phyloP scores from a whole-genome alignment of 2,329 filamentous ascomycete species.

The Microascus cirrosus region DNA sequence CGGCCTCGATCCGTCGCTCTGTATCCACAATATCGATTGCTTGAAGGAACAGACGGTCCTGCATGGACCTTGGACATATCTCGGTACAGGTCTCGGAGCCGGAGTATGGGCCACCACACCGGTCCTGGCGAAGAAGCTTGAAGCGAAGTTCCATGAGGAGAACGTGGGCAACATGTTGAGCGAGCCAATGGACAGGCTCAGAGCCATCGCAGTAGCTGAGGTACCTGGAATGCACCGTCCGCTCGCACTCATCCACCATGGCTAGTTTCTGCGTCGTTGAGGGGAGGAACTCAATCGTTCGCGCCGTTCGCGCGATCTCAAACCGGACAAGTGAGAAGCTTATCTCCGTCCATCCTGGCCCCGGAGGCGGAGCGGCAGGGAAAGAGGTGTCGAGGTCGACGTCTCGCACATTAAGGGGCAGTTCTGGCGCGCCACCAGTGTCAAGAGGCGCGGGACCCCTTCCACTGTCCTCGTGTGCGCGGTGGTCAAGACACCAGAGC shows the following conservation, averaged over 20 bases:
- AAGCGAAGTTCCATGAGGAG: conserved; percentile 1
- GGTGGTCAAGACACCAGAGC: conserved; percentile 1
- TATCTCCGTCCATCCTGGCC: background rate
- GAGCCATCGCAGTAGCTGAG: background rate
- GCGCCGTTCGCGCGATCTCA: background rate
- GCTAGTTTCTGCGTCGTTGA: background rate
- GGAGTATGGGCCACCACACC: background rate
- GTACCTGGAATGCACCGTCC: background rate
- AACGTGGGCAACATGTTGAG: background rate
- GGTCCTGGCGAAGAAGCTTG: background rate
- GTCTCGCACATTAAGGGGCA: background rate
- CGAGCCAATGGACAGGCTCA: background rate
- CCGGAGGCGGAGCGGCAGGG: background rate
- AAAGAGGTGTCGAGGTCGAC: background rate
- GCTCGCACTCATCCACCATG: background rate
- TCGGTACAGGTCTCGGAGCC: background rate
- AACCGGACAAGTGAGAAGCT: background rate
- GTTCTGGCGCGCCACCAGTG: background rate
- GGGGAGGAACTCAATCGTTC: background rate
- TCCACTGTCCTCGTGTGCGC: background rate
- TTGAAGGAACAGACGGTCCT: background rate
- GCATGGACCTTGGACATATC: background rate
- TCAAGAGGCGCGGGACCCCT: background rate
- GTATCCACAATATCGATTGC: conserved; percentile 1
- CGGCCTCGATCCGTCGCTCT: background rate